Base-by-base conservation (phyloP, 768 basidiomycete species). In the Pleurotus djamor region DNA sequence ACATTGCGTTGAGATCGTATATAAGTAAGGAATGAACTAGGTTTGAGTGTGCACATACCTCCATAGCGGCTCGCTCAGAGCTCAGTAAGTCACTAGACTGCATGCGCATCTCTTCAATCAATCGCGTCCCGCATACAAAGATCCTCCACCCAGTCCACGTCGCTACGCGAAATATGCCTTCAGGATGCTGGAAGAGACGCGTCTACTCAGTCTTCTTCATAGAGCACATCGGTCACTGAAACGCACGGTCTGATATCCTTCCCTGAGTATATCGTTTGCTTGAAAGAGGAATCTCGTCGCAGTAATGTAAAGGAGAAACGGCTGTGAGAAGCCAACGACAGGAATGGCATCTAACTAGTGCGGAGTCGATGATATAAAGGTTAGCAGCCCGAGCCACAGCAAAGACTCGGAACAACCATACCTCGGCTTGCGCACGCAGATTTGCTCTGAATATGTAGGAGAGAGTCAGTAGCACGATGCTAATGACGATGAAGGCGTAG, bases 331-430 rank as follows among this genome's bases (percentile, higher is more conserved):
- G 43, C 73, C 72, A 13, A 66, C 38, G 9, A 66, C 61, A 17
- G 68, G 70, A 32, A 73, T 71, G 37, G 66, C 63, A 17, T 60
- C 65, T 13, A 72, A 60, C 72, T 74, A 41, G 21, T 28, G 2
- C 21, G 21, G 21, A 28, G 21, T 28, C 21, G 21, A 28, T 28
- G 21, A 28, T 28, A 3, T 3, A 28, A 28, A 28, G 21, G 21
- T 28, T 28, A 28, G 21, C 21, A 28, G 21, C 21, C 21, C 1
- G 21, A 28, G 21, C 21, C 21, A 28, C 21, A 28, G 3, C 21
- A 28, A 28, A 28, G 21, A 28, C 21, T 28, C 3, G 21, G 21
- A 28, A 28, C 2, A 28, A 28, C 21, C 54, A 17, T 34, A 56
- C 54, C 41, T 56, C 54, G 7, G 12, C 37, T 13, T 56, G 37